Base-by-base conservation (phyloP, 352 stramenopile species). In the Phytophthora melonis region DNA sequence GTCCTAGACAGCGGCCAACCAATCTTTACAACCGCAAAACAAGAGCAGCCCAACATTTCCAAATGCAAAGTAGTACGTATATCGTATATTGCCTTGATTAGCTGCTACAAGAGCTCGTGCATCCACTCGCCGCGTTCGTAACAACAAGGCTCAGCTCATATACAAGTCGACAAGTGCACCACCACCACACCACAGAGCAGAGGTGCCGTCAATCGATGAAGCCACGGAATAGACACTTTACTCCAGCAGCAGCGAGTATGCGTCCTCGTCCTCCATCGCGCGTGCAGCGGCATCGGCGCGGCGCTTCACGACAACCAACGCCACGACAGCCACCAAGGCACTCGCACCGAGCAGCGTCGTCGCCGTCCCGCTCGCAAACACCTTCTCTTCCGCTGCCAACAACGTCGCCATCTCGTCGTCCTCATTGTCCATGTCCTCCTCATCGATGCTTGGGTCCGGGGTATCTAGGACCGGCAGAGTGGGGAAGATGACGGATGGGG, bases 241-340 rank as follows among this genome's bases (percentile, higher is more conserved):
- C 66, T 84, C 68, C 43, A 92, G 70, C 43, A 92, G 67, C 18
- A 83, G 79, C 54, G 89, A 87, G 72, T 90, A 89, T 23, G 80
- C 83, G 52, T 90, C 81, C 13, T 89, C 78, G 18, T 39, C 19
- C 32, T 56, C 58, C 30, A 27, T 23, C 1, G 30, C 39, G 5
- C 16, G 43, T 16, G 18, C 43, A 8, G 16, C 43, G 23, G 43
- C 43, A 21, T 50, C 43, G 9, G 43, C 43, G 9, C 43, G 43
- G 16, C 16, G 43, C 43, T 50, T 50, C 43, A 50, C 43, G 43
- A 23, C 43, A 23, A 50, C 1, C 18, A 50, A 21, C 18, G 43
- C 43, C 14, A 50, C 16, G 8, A 50, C 43, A 9, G 43, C 43
- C 5, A 50, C 43, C 43, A 50, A 21, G 43, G 43, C 43, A 50